Conservation (phyloP, 1,284 basidiomycete species). For the Cryptococcus sp. region DNA sequence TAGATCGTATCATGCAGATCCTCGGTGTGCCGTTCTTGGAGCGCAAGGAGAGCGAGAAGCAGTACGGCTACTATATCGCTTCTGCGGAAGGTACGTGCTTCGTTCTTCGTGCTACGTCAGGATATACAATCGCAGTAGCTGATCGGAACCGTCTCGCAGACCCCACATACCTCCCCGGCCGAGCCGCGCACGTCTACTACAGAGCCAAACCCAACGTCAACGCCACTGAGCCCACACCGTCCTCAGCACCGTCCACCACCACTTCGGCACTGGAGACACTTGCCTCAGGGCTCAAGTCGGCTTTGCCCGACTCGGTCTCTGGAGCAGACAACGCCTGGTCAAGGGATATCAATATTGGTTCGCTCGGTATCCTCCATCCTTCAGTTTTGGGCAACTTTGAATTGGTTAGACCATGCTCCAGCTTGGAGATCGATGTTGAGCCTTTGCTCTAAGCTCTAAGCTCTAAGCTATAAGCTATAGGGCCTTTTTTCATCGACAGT, state of each 20-base stretch:
- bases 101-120: not conserved
- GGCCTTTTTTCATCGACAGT: not conserved
- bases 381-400: conserved; percentile 89
- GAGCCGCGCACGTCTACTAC: conserved; percentile 87
- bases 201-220: conserved; percentile 60
- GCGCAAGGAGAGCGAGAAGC: conserved; percentile 60
- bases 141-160: conserved; percentile 58
- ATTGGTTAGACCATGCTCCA: conserved; percentile 92
- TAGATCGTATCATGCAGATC: conserved; percentile 94
- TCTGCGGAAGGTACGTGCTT: conserved; percentile 67
- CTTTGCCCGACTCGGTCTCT: conserved; percentile 37
- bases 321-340: conserved; percentile 16
- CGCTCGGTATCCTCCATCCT: conserved; percentile 86
- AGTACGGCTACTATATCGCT: conserved; percentile 87
- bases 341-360: conserved; percentile 73
- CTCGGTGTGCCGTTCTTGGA: conserved; percentile 81
- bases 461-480: not conserved
- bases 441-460: conserved; percentile 71
- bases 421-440: conserved; percentile 90
- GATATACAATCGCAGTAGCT: not conserved
- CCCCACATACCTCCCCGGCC: conserved; percentile 89
- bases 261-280: conserved; percentile 48
- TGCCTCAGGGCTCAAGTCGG: conserved; percentile 51
- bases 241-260: conserved; percentile 21
- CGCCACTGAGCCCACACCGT: conserved; percentile 35